phyloP scores from a whole-genome alignment of 129 eudicot genomes.

The Logfia minima region DNA sequence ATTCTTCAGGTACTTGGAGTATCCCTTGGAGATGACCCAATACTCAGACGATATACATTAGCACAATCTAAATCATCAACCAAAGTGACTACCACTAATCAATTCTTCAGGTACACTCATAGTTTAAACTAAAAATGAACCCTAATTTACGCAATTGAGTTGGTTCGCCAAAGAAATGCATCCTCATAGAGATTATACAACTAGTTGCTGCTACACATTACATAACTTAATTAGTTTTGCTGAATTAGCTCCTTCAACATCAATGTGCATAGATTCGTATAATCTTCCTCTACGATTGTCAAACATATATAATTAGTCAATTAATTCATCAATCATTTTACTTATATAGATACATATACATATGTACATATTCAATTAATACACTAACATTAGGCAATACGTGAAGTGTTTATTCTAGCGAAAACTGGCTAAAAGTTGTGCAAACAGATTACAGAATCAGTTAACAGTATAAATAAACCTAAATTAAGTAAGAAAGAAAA shows the following conservation, averaged over 20 bases:
- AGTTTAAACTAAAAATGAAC: neutral
- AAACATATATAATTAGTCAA: neutral
- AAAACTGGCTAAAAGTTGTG: neutral
- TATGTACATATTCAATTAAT: no score
- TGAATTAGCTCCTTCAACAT: neutral
- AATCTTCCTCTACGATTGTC: no score
- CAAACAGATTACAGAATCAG: conserved; percentile 7
- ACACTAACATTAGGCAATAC: neutral
- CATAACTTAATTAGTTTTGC: neutral
- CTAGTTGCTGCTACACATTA: conserved; percentile 13
- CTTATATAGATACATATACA: neutral
- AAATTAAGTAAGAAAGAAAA: conserved; percentile 2
- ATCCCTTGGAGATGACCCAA: no score
- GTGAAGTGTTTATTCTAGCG: neutral
- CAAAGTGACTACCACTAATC: conserved; percentile 3
- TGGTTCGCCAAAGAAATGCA: neutral
- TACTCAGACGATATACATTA: no score
- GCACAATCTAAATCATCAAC: neutral
- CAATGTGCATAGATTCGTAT: conserved; percentile 9
- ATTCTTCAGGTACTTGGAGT: no score
- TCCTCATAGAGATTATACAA: conserved; percentile 6
- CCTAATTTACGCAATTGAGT: conserved; percentile 1
- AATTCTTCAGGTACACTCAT: neutral
- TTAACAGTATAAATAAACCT: neutral
- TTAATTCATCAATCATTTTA: neutral